Percentiles rank a stretch among this genome's conserved stretches.
Conservation (phyloP, 129 eudicot genomes). For the Lactuca sativa region DNA sequence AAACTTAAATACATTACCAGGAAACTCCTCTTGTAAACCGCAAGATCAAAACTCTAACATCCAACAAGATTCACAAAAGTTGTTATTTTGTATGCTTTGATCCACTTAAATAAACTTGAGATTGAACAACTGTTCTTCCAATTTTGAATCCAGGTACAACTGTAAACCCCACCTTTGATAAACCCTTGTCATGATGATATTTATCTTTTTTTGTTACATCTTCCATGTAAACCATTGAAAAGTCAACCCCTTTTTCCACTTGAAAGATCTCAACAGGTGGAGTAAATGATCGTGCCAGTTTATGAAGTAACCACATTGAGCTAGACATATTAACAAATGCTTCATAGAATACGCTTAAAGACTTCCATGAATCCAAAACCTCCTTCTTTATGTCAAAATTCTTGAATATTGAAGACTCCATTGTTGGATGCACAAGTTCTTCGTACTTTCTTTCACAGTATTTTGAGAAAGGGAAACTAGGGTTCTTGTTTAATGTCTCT, state of each 20-base stretch:
- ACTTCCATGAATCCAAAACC: conserved; percentile 86
- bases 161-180: conserved; percentile 79
- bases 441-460: conserved; percentile 83
- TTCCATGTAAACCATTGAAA: conserved; percentile 93
- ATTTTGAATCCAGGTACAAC: conserved; percentile 91
- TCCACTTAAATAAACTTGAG: conserved; percentile 77
- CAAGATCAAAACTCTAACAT: conserved; percentile 35
- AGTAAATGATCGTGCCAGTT: conserved; percentile 68
- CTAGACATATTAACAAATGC: conserved; percentile 84
- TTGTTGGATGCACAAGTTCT: conserved; percentile 78
- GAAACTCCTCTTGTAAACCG: conserved; percentile 9
- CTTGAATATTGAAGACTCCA: conserved; percentile 84
- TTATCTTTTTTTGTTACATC: conserved; percentile 56
- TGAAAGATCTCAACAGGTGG: conserved; percentile 79
- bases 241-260: conserved; percentile 80
- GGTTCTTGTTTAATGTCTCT: conserved; percentile 72
- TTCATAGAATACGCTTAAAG: conserved; percentile 72
- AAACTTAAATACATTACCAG: conserved; percentile 28
- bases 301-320: conserved; percentile 90
- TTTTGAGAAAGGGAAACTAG: conserved; percentile 59
- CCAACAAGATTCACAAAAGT: conserved; percentile 21
- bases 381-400: conserved; percentile 61
- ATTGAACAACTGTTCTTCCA: conserved; percentile 68
- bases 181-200: conserved; percentile 35
- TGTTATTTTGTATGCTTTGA: conserved; percentile 42